phyloP scores from a whole-genome alignment of 257 asterid species.

The Penstemon eatonii region DNA sequence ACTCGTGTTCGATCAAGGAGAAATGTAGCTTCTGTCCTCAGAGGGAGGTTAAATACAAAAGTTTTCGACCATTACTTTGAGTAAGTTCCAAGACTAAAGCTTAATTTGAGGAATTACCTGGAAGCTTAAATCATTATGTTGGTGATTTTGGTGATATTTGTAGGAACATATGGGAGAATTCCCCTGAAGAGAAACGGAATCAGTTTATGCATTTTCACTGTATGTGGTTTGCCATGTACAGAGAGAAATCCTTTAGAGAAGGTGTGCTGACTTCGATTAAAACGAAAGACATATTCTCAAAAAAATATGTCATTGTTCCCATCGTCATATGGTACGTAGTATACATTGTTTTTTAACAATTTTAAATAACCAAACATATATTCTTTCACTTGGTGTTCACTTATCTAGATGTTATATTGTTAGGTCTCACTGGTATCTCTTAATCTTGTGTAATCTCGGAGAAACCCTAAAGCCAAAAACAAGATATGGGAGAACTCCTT shows the following conservation, averaged over 20 bases:
- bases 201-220: conserved; percentile 32
- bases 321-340: conserved; percentile 46
- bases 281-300: conserved; percentile 37
- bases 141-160: conserved; percentile 14
- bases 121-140: background rate
- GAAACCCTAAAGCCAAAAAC: too few species aligned
- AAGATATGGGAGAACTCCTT: too few species aligned
- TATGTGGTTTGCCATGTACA: conserved; percentile 39
- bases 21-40: conserved; percentile 19
- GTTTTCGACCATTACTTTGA: conserved; percentile 24
- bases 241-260: conserved; percentile 11
- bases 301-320: conserved; percentile 55
- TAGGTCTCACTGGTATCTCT: too few species aligned
- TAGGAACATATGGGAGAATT: conserved; percentile 49
- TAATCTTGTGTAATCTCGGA: too few species aligned
- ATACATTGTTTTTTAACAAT: background rate
- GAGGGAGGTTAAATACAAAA: background rate
- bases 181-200: conserved; percentile 43
- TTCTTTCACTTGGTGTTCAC: background rate
- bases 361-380: background rate
- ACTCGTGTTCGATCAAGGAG: conserved; percentile 21
- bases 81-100: conserved; percentile 1
- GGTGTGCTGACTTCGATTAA: conserved; percentile 53
- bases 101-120: background rate
- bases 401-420: too few species aligned